A percentile compares a stretch with the other conserved stretches of the same genome.
phyloP scores from a whole-genome alignment of 768 basidiomycete species.

The Panaeolus papilionaceus region DNA sequence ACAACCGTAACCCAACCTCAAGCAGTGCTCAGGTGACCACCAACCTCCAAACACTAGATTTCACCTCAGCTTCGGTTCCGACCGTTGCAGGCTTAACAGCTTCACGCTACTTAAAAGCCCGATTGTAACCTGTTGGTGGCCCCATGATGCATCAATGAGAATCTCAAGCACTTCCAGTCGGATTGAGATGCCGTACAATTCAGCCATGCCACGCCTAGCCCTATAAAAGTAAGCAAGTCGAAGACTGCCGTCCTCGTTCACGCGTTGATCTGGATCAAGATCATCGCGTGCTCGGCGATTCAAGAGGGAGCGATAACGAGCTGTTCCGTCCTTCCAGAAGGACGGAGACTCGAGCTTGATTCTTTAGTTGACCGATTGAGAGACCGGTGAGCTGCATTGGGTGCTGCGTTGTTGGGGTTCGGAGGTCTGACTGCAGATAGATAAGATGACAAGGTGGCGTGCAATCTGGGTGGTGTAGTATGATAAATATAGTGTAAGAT shows the following conservation, averaged over 20 bases:
- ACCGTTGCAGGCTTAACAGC: background rate
- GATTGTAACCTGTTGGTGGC: background rate
- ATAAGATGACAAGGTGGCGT: background rate
- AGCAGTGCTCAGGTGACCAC: background rate
- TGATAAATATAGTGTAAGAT: background rate
- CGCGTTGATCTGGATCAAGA: background rate
- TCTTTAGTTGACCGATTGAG: background rate
- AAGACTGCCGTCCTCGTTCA: background rate
- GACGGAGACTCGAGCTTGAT: background rate
- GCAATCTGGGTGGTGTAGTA: background rate
- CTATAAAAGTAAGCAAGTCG: background rate
- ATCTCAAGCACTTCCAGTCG: background rate
- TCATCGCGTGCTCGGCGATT: constrained; percentile 1
- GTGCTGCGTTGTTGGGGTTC: background rate
- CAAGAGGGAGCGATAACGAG: background rate
- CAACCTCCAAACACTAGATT: background rate
- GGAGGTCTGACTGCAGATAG: background rate
- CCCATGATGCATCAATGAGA: constrained; percentile 1
- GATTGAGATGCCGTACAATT: background rate
- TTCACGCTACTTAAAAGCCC: background rate
- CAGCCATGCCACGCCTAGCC: background rate
- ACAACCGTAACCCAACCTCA: background rate
- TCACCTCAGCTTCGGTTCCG: background rate
- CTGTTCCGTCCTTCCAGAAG: background rate
- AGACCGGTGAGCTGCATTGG: background rate